Conservation (phyloP, 2,329 filamentous ascomycete species). For the Fusarium marasasianum region DNA sequence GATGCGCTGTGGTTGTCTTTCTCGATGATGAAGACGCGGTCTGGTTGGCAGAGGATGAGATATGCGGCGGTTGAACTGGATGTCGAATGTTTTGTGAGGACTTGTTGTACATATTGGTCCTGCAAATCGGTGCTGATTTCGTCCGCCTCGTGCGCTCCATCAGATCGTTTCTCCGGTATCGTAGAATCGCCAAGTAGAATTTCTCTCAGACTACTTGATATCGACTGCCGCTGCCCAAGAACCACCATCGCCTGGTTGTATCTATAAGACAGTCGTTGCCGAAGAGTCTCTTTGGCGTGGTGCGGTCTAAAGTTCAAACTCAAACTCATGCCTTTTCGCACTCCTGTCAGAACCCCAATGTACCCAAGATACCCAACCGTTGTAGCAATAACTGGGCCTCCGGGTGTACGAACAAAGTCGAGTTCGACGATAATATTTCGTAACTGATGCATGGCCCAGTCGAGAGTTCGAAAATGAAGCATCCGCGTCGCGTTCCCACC, state of each 20-base stretch:
- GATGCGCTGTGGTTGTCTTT: constrained; percentile 40
- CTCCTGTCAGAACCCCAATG: constrained; percentile 59
- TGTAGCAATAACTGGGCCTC: constrained; percentile 52
- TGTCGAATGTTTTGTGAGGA: constrained; percentile 22
- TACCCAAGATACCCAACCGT: constrained; percentile 60
- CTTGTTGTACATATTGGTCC: constrained; percentile 2
- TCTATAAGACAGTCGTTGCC: constrained; percentile 36
- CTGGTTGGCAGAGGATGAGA: constrained; percentile 43
- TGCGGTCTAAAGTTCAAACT: constrained; percentile 57
- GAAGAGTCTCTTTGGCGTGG: constrained; percentile 38
- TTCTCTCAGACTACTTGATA: constrained; percentile 40
- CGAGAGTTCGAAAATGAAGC: constrained; percentile 65
- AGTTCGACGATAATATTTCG: constrained; percentile 61
- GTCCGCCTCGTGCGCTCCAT: fast-evolving
- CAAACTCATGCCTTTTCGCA: constrained; percentile 55
- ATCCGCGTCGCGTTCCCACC: constrained; percentile 43
- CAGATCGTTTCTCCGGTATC: fast-evolving
- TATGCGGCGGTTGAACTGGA: constrained; percentile 44
- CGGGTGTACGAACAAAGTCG: constrained; percentile 54
- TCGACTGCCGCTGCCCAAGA: constrained; percentile 35
- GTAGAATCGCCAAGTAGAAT: constrained; percentile 25
- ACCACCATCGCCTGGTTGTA: constrained; percentile 44
- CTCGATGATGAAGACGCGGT: constrained; percentile 38
- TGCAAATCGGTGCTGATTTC: background rate
- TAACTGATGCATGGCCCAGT: constrained; percentile 64